Evolutionary conservation across 441 rosid species (phyloP).

Genomic region (Gossypium schwendimanii): DNA sequence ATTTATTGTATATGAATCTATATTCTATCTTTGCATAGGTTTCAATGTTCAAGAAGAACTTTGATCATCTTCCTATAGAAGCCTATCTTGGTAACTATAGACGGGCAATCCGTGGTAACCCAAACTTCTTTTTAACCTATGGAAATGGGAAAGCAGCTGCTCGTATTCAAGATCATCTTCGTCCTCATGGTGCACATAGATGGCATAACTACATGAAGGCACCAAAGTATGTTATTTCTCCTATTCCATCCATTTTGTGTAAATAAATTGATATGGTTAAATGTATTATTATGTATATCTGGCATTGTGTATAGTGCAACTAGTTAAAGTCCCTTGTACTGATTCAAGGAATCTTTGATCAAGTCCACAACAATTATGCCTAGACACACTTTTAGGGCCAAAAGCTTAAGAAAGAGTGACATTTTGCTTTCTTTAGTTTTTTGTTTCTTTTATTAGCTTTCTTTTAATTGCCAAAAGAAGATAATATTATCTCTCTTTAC

Average conservation of each 20-base stretch:
- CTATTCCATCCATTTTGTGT: not conserved
- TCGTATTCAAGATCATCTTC: conserved; percentile 75
- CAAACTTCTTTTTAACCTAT: conserved; percentile 78
- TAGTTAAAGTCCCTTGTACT: too few species aligned
- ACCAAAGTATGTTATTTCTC: conserved; percentile 44
- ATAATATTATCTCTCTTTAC: too few species aligned
- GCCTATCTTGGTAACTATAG: conserved; percentile 74
- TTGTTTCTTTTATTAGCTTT: too few species aligned
- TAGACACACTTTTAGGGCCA: too few species aligned
- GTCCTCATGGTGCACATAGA: conserved; percentile 92
- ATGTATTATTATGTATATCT: not conserved
- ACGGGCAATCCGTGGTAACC: conserved; percentile 75
- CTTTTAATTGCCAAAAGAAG: too few species aligned
- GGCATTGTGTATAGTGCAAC: not conserved
- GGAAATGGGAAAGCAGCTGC: conserved; percentile 96
- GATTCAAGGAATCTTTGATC: too few species aligned
- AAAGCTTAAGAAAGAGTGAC: too few species aligned
- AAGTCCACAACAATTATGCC: too few species aligned
- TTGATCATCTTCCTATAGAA: conserved; percentile 74
- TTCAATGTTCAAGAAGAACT: conserved; percentile 87
- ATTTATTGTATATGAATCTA: not conserved
- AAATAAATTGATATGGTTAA: not conserved
- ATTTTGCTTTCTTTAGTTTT: too few species aligned
- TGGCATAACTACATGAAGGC: conserved; percentile 83
- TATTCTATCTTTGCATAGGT: conserved; percentile 39